Base-by-base conservation (phyloP, 2,329 filamentous ascomycete genomes). In the Sordariomycetes sp. region DNA sequence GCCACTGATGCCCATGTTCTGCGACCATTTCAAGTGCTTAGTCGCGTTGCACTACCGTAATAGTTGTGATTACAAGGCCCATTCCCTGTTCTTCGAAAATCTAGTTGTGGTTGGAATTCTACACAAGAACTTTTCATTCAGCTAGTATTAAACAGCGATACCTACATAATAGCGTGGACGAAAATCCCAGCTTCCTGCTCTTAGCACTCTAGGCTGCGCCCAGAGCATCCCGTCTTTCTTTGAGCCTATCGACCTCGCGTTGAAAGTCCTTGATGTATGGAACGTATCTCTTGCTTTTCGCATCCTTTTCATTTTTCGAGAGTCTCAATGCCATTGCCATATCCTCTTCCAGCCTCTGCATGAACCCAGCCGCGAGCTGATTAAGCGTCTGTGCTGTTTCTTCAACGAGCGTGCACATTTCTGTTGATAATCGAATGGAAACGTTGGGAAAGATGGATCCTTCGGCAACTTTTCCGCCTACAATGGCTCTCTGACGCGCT, bases 401-500 rank as follows among this genome's bases (percentile, higher is more conserved):
- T 6, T n/a, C 16, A 6, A 19, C 30, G 11, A 31, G 30, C 16
- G 30, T 19, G 4, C 11, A 12, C 17, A 31, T 20, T n/a, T 31
- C 30, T 21, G 15, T 19, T n/a, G 16, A 21, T 9, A 31, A 19
- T n/a, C 18, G 16, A 19, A 31, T 21, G 6, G 16, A 17, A 8
- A 31, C n/a, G 11, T n/a, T 31, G 18, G 30, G 16, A 19, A 31
- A 31, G 6, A 31, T n/a, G 9, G 30, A 20, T 17, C 30, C 30
- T 21, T 14, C 30, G 11, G 30, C 20, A 6, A 31, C 15, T 8
- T 31, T 17, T 9, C 30, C 30, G 6, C 30, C 30, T 6, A 31
- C 30, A n/a, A 31, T 31, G 4, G 16, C 15, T 31, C 18, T 17
- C 11, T 31, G 30, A n/a, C 30, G 30, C 18, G 15, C 16, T 31